Evolutionary conservation across 2,329 filamentous ascomycete genomes (phyloP).

Genomic region (Cadophora luteo-olivacea): DNA sequence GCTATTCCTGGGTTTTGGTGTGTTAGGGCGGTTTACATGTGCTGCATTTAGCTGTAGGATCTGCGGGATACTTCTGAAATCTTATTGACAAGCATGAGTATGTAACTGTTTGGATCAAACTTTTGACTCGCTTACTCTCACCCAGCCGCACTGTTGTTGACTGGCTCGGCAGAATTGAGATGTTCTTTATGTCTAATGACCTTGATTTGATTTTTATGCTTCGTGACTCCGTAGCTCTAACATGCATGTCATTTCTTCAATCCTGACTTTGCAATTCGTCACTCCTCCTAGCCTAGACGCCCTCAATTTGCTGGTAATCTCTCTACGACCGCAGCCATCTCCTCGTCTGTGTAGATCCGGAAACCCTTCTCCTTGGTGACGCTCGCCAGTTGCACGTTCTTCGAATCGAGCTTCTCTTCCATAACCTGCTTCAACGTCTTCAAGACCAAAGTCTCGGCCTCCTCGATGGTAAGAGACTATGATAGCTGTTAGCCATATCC

Average conservation of each 20-base stretch:
- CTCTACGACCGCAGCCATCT: constrained; percentile 93
- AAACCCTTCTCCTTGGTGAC: constrained; percentile 98
- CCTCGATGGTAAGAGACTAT: constrained; percentile 84
- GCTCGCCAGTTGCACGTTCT: constrained; percentile 98
- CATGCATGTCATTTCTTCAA: constrained; percentile 10
- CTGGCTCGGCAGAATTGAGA: neutral
- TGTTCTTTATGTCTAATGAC: constrained; percentile 22
- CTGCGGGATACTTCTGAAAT: neutral
- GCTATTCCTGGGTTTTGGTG: neutral
- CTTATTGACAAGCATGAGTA: neutral
- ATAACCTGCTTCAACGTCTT: constrained; percentile 99
- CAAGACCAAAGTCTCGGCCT: constrained; percentile 93
- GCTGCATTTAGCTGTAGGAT: constrained; percentile 8
- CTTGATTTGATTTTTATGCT: constrained; percentile 25
- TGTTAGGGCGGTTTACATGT: neutral
- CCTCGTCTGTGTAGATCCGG: constrained; percentile 96
- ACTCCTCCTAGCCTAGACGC: neutral
- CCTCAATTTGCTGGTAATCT: constrained; percentile 72
- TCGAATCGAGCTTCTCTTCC: constrained; percentile 99
- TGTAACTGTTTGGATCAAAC: neutral
- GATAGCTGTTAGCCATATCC: constrained; percentile 33
- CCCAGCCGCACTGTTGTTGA: neutral
- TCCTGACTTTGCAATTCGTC: neutral
- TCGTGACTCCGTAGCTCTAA: constrained; percentile 29
- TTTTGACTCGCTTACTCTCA: neutral